These are phyloP conservation scores for Eucalyptus dawsonii DNA, from an alignment of 345 rosid genomes.

Conservation along the genomic window DNA sequence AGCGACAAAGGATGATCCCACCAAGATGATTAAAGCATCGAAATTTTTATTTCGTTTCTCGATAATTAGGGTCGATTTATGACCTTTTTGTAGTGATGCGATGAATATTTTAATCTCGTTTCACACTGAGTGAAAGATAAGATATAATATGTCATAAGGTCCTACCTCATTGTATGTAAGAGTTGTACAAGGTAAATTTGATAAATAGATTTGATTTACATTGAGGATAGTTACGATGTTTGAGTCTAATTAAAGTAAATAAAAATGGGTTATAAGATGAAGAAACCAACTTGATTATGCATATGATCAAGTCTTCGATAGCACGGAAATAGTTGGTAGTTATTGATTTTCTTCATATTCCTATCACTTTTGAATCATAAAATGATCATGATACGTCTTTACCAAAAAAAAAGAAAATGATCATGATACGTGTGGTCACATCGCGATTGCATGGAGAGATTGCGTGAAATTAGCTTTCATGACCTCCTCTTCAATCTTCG, in stretches of 20 bases:
- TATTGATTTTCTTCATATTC: not conserved
- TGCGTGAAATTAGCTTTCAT: fast-evolving
- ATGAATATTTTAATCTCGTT: not conserved
- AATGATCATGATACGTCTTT: not conserved
- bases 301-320: not conserved
- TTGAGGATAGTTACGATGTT: not conserved
- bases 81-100: not conserved
- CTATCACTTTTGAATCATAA: not conserved
- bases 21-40: not conserved
- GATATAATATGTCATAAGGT: not conserved
- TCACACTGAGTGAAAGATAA: not conserved
- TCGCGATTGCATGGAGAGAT: not conserved
- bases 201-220: not conserved
- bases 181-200: not conserved
- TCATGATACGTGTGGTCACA: not conserved
- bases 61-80: not conserved
- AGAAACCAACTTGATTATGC: not conserved
- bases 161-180: not conserved
- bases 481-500: not conserved
- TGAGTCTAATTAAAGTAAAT: not conserved
- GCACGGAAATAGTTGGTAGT: not conserved
- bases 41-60: not conserved
- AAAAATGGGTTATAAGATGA: not conserved
- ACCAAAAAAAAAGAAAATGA: no score
- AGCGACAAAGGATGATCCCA: not conserved